phyloP scores from a whole-genome alignment of 768 basidiomycete species.

The Leccinellum albellum region DNA sequence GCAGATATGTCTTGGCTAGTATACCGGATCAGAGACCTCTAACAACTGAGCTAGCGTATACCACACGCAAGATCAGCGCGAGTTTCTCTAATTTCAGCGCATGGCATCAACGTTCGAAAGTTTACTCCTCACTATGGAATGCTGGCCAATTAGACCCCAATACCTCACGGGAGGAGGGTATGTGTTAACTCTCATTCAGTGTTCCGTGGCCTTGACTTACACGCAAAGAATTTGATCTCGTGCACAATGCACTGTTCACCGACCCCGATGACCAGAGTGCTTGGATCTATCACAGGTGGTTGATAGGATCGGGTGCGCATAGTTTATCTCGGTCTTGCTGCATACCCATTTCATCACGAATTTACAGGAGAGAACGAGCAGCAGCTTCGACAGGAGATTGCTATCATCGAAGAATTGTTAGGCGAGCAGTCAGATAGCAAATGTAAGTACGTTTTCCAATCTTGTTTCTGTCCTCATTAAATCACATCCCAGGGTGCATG shows the following conservation, averaged over 20 bases:
- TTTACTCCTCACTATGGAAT: conserved; percentile 65
- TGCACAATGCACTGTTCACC: conserved; percentile 92
- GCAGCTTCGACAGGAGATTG: conserved; percentile 71
- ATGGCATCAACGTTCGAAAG: conserved; percentile 95
- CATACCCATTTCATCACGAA: conserved; percentile 5
- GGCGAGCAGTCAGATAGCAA: conserved; percentile 90
- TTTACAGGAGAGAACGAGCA: conserved; percentile 52
- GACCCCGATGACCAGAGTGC: conserved; percentile 95
- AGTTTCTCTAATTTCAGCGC: conserved; percentile 99
- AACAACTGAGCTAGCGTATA: conserved; percentile 76
- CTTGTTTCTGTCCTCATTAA: background rate
- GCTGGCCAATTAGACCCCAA: conserved; percentile 47
- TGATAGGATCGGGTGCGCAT: conserved; percentile 70
- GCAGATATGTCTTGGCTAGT: conserved; percentile 75
- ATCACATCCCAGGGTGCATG: conserved; percentile 72
- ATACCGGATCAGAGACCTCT: conserved; percentile 58
- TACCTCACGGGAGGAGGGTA: conserved; percentile 69
- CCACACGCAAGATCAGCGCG: conserved; percentile 83
- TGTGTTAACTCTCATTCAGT: conserved; percentile 10
- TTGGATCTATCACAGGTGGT: conserved; percentile 99
- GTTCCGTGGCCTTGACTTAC: background rate
- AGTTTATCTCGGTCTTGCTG: background rate
- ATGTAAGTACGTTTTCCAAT: conserved; percentile 49
- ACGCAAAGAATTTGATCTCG: conserved; percentile 79
- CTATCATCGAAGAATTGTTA: conserved; percentile 75